phyloP scores from a whole-genome alignment of 345 rosid species.

The Draba incana region DNA sequence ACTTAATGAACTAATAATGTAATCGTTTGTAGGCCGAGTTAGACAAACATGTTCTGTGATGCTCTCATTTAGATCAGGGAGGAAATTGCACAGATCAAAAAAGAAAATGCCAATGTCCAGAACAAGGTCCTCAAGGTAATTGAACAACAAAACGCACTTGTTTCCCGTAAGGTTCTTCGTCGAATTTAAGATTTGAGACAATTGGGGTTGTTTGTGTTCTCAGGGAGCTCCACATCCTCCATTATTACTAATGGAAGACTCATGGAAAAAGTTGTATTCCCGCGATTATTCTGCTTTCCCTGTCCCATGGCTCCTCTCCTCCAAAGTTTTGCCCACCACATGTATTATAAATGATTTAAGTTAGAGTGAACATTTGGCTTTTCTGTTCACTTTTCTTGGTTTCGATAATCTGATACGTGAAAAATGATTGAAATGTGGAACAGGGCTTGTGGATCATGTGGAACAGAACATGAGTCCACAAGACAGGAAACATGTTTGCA shows the following conservation, averaged over 20 bases:
- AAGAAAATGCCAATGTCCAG: conserved; percentile 89
- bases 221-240: conserved; percentile 99
- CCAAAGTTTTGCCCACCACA: conserved; percentile 97
- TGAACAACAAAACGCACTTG: conserved; percentile 20
- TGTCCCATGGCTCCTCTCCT: conserved; percentile 86
- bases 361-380: not conserved
- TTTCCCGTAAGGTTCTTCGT: not conserved
- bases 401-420: conserved; percentile 19
- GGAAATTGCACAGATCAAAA: conserved; percentile 90
- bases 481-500: conserved; percentile 47
- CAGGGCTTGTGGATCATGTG: conserved; percentile 74
- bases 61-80: conserved; percentile 94
- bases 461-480: too few relatives aligned
- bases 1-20: conserved; percentile 1
- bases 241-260: conserved; percentile 95
- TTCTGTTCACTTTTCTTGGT: not conserved
- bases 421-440: conserved; percentile 30
- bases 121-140: conserved; percentile 91
- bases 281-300: conserved; percentile 96
- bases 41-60: conserved; percentile 82
- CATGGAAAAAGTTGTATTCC: conserved; percentile 90
- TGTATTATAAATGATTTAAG: conserved; percentile 44
- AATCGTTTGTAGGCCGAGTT: conserved; percentile 83
- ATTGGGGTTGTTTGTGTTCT: conserved; percentile 3
- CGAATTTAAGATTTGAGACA: conserved; percentile 1